Percentiles rank a stretch among this genome's conserved stretches.
phyloP scores from a whole-genome alignment of 73 alveolate species.

The Blepharisma japonicum region DNA sequence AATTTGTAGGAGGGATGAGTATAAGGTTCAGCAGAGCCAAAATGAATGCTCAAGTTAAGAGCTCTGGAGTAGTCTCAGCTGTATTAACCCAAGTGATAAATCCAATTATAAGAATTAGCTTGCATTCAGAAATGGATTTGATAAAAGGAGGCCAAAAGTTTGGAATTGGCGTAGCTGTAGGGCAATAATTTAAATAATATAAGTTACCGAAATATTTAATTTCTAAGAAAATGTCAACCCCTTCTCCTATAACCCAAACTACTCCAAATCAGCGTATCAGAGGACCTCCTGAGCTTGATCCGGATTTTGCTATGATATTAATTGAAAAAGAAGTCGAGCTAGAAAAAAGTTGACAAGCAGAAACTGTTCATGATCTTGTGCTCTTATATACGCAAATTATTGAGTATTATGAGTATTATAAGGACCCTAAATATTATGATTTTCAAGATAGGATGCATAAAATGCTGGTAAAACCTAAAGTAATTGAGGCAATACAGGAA shows the following conservation, averaged over 20 bases:
- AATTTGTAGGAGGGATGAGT: not conserved
- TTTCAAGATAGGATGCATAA: slow-evolving; percentile 27
- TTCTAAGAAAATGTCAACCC: no score
- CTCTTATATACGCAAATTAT: not conserved
- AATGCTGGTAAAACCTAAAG: slow-evolving; percentile 17
- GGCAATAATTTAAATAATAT: not conserved
- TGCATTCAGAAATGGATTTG: slow-evolving; percentile 14
- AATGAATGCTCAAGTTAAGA: not conserved
- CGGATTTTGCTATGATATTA: slow-evolving; percentile 19
- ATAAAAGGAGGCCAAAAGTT: slow-evolving; percentile 1
- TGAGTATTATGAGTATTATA: slow-evolving; percentile 7
- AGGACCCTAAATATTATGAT: slow-evolving; percentile 24
- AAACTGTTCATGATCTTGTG: not conserved
- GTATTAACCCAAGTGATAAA: slow-evolving; percentile 21
- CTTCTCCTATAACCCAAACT: no score
- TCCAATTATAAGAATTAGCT: slow-evolving; percentile 14
- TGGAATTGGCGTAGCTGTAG: slow-evolving; percentile 26
- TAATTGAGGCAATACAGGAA: not conserved
- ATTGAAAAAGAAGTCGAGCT: slow-evolving; percentile 23
- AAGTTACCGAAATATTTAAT: no score
- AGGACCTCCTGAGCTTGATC: not conserved
- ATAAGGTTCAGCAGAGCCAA: slow-evolving; percentile 25
- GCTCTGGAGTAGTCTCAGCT: not conserved
- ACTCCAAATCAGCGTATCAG: no score
- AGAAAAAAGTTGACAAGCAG: not conserved